These are phyloP conservation scores for Physaria fendleri DNA, from an alignment of 345 rosid species.

Conservation along the genomic window DNA sequence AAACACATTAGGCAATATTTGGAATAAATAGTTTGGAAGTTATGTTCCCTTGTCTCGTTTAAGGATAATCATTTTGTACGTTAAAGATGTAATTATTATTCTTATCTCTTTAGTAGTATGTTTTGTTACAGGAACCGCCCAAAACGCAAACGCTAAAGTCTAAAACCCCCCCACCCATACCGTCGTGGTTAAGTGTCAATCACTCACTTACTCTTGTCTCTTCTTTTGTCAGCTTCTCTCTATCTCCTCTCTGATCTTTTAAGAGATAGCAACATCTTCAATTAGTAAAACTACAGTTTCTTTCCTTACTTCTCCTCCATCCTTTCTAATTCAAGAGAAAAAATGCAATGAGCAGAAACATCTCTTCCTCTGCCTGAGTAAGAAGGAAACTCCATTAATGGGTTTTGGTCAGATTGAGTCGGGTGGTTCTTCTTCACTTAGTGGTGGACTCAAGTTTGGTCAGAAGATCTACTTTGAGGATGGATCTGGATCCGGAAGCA, in stretches of 20 bases:
- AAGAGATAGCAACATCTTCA: no score
- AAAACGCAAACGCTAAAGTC: no score
- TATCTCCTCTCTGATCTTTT: no score
- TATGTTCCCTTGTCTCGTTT: slow-evolving; percentile 27
- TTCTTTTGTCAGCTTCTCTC: slow-evolving; percentile 24
- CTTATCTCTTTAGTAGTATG: neutral
- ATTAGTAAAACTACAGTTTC: slow-evolving; percentile 29
- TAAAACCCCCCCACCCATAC: no score
- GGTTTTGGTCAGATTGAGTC: slow-evolving; percentile 44
- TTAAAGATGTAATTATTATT: neutral
- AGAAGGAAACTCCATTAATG: slow-evolving; percentile 22
- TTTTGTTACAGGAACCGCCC: neutral
- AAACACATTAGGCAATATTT: slow-evolving; percentile 10
- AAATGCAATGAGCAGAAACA: no score
- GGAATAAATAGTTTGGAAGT: neutral
- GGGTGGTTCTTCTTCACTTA: slow-evolving; percentile 40
- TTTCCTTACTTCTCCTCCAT: slow-evolving; percentile 16
- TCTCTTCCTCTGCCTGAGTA: slow-evolving; percentile 3
- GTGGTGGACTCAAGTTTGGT: slow-evolving; percentile 65
- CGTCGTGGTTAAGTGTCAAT: no score
- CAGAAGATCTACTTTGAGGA: slow-evolving; percentile 78
- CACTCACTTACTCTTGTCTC: no score
- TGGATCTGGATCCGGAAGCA: slow-evolving; percentile 39
- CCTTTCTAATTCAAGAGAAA: slow-evolving; percentile 21
- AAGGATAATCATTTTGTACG: slow-evolving; percentile 29